phyloP scores from a whole-genome alignment of 2,329 filamentous ascomycete genomes.

The Xylariaceae sp. region DNA sequence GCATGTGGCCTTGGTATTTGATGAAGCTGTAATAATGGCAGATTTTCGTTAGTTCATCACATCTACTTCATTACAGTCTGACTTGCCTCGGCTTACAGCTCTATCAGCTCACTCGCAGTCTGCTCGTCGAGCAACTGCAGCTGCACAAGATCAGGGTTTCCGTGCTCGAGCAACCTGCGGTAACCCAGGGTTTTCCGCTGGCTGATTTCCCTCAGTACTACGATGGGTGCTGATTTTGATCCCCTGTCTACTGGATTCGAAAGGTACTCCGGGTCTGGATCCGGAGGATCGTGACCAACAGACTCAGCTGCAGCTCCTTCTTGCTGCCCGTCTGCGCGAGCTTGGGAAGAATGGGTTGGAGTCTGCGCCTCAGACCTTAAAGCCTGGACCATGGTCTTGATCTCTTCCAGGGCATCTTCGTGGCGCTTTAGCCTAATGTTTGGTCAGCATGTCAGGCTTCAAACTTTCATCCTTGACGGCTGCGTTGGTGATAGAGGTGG shows the following conservation, averaged over 20 bases:
- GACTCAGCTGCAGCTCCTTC: conserved; percentile 9
- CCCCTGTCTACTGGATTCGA: conserved; percentile 42
- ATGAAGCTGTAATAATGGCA: conserved; percentile 32
- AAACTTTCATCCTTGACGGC: not conserved
- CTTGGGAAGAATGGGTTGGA: conserved; percentile 10
- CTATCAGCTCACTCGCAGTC: conserved; percentile 40
- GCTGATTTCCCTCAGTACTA: conserved; percentile 42
- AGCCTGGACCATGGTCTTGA: conserved; percentile 36
- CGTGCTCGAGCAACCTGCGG: conserved; percentile 37
- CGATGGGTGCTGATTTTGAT: conserved; percentile 41
- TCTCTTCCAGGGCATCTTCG: conserved; percentile 37
- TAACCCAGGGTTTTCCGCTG: conserved; percentile 40
- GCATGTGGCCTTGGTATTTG: conserved; percentile 40
- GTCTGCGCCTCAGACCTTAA: conserved; percentile 22
- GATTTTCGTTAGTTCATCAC: not conserved
- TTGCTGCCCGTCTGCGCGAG: conserved; percentile 9
- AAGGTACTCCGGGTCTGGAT: conserved; percentile 38
- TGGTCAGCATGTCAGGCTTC: not conserved
- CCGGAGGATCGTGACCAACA: conserved; percentile 23
- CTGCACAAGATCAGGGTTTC: conserved; percentile 41
- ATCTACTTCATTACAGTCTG: too few relatives aligned
- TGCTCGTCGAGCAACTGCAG: conserved; percentile 42
- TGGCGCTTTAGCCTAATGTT: conserved; percentile 36
- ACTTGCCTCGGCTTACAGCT: conserved; percentile 35
- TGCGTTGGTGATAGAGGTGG: not conserved